Evolutionary conservation across 1,139 yeast species (phyloP).

Genomic region (Diutina scorzettiae): DNA sequence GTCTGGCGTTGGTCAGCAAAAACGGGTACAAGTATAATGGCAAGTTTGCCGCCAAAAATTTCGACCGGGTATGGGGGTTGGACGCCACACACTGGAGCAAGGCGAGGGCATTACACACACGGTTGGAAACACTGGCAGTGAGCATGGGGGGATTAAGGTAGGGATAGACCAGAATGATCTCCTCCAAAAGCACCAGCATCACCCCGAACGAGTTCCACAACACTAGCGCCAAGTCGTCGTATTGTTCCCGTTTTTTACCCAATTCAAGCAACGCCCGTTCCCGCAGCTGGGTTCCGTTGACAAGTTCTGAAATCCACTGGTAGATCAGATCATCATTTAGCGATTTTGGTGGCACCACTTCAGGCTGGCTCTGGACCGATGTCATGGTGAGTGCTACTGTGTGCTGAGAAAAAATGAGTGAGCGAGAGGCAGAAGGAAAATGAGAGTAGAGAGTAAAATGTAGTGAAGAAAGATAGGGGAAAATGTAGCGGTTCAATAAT

Average conservation of each 20-base stretch:
- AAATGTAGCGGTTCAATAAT: too few relatives aligned
- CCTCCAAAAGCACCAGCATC: constrained; percentile 84
- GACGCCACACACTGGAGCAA: constrained; percentile 94
- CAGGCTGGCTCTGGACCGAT: not conserved
- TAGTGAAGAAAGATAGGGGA: too few relatives aligned
- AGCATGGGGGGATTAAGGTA: constrained; percentile 77
- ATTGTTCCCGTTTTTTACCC: constrained; percentile 89
- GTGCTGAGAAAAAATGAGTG: not conserved
- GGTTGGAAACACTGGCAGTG: constrained; percentile 76
- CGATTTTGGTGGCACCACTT: constrained; percentile 18
- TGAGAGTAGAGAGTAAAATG: too few relatives aligned
- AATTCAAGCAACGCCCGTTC: constrained; percentile 87
- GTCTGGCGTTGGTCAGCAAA: constrained; percentile 81
- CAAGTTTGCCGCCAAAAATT: constrained; percentile 79
- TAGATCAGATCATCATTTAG: constrained; percentile 79
- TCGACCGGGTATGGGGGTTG: constrained; percentile 77
- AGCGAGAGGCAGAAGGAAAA: too few relatives aligned
- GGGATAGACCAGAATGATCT: constrained; percentile 84
- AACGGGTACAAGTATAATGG: constrained; percentile 91
- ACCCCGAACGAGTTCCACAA: constrained; percentile 96
- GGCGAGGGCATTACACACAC: constrained; percentile 94
- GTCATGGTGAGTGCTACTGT: not conserved
- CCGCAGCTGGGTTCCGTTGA: constrained; percentile 69
- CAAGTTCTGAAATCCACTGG: constrained; percentile 82
- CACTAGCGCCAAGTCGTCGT: constrained; percentile 85